Percentiles rank a stretch among this genome's conserved stretches.
phyloP scores from a whole-genome alignment of 768 basidiomycete species.

The Hygrophoropsis aurantiaca region DNA sequence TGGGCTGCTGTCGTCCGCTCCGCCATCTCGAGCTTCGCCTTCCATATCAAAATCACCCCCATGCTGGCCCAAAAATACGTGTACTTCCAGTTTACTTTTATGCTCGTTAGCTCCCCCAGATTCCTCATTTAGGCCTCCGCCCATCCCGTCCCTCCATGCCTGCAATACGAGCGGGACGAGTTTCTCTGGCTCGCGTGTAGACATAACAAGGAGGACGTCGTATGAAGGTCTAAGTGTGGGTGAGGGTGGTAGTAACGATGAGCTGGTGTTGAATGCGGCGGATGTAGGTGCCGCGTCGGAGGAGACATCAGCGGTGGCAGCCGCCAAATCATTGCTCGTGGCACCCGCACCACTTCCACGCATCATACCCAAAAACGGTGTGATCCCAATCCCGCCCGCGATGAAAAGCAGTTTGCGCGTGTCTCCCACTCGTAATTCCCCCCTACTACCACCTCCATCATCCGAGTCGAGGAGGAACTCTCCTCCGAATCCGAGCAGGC shows the following conservation, averaged over 20 bases:
- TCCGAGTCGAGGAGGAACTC: constrained; percentile 35
- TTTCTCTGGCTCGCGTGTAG: constrained; percentile 55
- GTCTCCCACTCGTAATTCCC: neutral
- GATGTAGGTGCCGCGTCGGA: no score
- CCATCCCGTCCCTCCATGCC: neutral
- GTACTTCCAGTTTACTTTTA: constrained; percentile 19
- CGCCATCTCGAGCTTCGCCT: no score
- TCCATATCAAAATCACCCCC: constrained; percentile 7
- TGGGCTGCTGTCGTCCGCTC: no score
- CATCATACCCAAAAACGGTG: constrained; percentile 64
- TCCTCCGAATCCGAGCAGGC: constrained; percentile 56
- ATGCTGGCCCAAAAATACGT: constrained; percentile 36
- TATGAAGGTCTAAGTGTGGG: constrained; percentile 5
- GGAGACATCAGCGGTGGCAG: no score
- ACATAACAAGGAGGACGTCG: constrained; percentile 47
- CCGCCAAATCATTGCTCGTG: constrained; percentile 4
- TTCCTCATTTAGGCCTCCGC: no score
- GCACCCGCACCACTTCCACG: no score
- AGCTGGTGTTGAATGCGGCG: no score
- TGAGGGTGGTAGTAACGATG: no score
- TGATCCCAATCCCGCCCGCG: constrained; percentile 66
- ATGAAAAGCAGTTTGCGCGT: constrained; percentile 43
- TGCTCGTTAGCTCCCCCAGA: constrained; percentile 1
- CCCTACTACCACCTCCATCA: neutral
- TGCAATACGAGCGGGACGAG: constrained; percentile 38